phyloP scores from a whole-genome alignment of 2,329 filamentous ascomycete genomes.

The Bimuria novae-zelandiae region DNA sequence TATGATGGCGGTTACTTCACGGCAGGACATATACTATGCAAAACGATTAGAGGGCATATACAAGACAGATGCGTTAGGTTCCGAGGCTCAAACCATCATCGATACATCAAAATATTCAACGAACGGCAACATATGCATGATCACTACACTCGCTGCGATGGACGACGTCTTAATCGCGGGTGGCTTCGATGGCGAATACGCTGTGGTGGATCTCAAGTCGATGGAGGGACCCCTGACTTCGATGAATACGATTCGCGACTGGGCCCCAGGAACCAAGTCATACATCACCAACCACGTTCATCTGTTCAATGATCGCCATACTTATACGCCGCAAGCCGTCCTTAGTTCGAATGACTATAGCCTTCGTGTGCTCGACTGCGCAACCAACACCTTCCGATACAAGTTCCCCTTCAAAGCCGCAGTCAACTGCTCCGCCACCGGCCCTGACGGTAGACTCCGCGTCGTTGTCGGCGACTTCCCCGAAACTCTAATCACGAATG shows the following conservation, averaged over 20 bases:
- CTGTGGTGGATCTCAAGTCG: constrained; percentile 51
- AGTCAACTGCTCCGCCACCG: constrained; percentile 74
- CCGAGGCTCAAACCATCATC: constrained; percentile 50
- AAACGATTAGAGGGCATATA: constrained; percentile 50
- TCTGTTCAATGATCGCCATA: constrained; percentile 54
- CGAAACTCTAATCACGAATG: constrained; percentile 69
- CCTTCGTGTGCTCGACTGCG: constrained; percentile 59
- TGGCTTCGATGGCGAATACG: constrained; percentile 63
- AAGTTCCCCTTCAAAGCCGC: constrained; percentile 62
- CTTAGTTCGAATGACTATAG: constrained; percentile 63
- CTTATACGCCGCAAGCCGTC: constrained; percentile 55
- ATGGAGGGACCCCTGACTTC: constrained; percentile 40
- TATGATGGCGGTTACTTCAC: constrained; percentile 58
- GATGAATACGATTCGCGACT: constrained; percentile 55
- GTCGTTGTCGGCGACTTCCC: constrained; percentile 72
- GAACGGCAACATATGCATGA: constrained; percentile 49
- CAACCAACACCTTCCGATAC: constrained; percentile 62
- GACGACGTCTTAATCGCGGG: constrained; percentile 59
- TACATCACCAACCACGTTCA: constrained; percentile 65
- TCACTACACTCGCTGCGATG: constrained; percentile 59
- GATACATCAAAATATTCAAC: constrained; percentile 52
- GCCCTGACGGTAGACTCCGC: constrained; percentile 71
- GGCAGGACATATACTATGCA: constrained; percentile 61
- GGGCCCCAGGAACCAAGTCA: constrained; percentile 54
- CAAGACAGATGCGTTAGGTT: constrained; percentile 55